Conservation (phyloP, 2,329 filamentous ascomycete genomes). For the Fusarium equiseti region DNA sequence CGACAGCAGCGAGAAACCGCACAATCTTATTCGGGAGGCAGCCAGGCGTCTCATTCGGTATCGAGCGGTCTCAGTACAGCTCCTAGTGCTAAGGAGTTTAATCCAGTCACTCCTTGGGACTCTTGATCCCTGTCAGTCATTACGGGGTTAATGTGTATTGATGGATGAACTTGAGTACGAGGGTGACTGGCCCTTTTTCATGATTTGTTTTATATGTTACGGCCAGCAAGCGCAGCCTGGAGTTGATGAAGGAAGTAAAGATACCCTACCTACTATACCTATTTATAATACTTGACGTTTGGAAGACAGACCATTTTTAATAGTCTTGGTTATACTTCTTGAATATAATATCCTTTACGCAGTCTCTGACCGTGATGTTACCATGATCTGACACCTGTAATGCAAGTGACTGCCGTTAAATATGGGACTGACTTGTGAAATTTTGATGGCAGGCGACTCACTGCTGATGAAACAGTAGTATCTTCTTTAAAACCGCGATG, state of each 20-base stretch:
- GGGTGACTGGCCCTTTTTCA: not conserved
- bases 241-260: slow-evolving; percentile 16
- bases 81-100: slow-evolving; percentile 49
- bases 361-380: not conserved
- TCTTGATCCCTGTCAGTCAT: slow-evolving; percentile 18
- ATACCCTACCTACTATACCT: slow-evolving; percentile 22
- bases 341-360: not conserved
- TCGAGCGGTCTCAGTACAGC: slow-evolving; percentile 53
- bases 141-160: slow-evolving; percentile 18
- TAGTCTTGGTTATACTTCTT: not conserved
- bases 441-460: not conserved
- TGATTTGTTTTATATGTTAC: slow-evolving; percentile 21
- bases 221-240: slow-evolving; percentile 17
- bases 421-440: not conserved
- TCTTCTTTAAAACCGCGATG: not conserved
- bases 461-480: not conserved
- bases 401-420: not conserved
- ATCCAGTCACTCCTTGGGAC: slow-evolving; percentile 52
- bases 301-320: not conserved
- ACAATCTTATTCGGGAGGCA: slow-evolving; percentile 46
- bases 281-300: slow-evolving; percentile 7
- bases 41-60: slow-evolving; percentile 49
- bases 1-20: slow-evolving; percentile 50
- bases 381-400: not conserved
- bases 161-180: slow-evolving; percentile 7